phyloP scores from a whole-genome alignment of 164 flowering plant genomes.

The Cinnamomum micranthum region DNA sequence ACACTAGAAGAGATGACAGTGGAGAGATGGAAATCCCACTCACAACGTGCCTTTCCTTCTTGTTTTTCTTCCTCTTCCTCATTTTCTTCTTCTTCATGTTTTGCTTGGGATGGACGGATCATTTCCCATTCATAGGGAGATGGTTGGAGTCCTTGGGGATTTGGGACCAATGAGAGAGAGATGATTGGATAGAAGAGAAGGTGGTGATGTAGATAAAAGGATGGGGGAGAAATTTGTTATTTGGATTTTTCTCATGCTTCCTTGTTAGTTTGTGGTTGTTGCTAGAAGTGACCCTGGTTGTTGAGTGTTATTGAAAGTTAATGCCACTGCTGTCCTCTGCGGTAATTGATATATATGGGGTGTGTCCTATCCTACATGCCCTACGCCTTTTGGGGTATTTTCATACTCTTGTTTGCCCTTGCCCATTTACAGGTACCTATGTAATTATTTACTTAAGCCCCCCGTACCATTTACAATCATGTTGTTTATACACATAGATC shows the following conservation, averaged over 20 bases:
- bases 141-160: not conserved
- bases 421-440: not conserved
- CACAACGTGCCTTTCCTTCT: conserved; percentile 32
- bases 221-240: not conserved
- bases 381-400: not conserved
- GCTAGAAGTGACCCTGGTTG: not conserved
- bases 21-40: conserved; percentile 61
- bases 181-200: not conserved
- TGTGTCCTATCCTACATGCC: no score
- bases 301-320: not conserved
- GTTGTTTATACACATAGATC: not conserved
- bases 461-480: not conserved
- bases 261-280: not conserved
- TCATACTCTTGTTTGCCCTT: not conserved
- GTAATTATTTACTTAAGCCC: no score
- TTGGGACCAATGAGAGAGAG: conserved; percentile 14
- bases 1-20: conserved; percentile 35
- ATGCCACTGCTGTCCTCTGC: not conserved
- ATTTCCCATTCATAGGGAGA: conserved; percentile 26
- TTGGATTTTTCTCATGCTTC: not conserved
- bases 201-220: not conserved
- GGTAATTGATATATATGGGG: no score
- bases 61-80: conserved; percentile 10
- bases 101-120: not conserved
- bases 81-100: conserved; percentile 8